Evolutionary conservation across 2,329 filamentous ascomycete species (phyloP), one percentile per base, ranked within the genome.

Genomic region (Fusarium camptoceras): DNA sequence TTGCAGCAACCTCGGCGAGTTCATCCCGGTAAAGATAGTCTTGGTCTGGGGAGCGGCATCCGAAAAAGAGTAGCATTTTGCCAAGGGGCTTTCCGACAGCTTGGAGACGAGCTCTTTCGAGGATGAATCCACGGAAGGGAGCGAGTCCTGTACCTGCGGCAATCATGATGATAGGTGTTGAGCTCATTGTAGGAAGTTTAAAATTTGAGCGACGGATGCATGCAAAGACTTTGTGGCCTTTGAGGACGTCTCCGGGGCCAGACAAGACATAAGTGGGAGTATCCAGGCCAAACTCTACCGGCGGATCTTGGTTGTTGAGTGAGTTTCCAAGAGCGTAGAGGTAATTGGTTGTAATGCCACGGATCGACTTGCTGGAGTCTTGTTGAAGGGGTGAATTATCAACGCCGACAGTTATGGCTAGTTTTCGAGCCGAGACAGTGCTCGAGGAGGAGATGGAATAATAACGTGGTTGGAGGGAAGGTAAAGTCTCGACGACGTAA

Each of bases 391-490:
- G 59, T 2, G 70, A 67, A 27, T 66, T 69, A 3, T 71, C 69
- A 6, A 73, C 56, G 6, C 69, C 68, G 9, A 72, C 73, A 10
- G 75, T 73, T 34, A 76, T 76, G 42, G 74, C 54, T 39, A 75
- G 64, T 14, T 54, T 75, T 27, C 70, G 66, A 8, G 73, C 65
- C 8, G 70, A 73, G 8, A 76, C 69, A 27, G 82, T 78, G 16
- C 80, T 81, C 10, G 87, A 89, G 1, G 86, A 89, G 0, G 87
- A 89, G 62, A 90, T 89, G 9, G 85, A 88, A 76, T 90, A 90
- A 65, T 88, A 87, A 6, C 88, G 86, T 12, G 88, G 81, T 15
- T 86, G 66, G 11, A 73, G 46, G 0, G 83, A 82, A 2, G 86
- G 85, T 1, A 90, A 82, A 73, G 86, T 86, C 53, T 85, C 82